Base-by-base conservation (phyloP, 257 asterid genomes). In the Eustoma russellianum region DNA sequence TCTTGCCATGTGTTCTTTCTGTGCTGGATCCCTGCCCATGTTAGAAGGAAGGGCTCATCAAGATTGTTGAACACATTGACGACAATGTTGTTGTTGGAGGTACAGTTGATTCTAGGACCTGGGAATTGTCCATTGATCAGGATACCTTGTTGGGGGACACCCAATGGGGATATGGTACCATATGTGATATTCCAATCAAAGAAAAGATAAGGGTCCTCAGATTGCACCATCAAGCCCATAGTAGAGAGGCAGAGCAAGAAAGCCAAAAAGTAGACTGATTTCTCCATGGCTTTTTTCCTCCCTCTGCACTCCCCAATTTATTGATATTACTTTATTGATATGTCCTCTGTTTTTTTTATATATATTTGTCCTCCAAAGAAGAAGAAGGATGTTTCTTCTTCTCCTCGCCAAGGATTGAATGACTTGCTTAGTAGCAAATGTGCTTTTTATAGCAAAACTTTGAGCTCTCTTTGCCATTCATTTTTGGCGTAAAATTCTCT, bases 1-100 rank as follows among this genome's bases (percentile, higher is more conserved):
- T 75, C 85, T 16, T 72, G 75, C 85, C 85, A 79, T 0, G 85
- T 71, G 56, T 79, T 75, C 55, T 75, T 79, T 56, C 85, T 72
- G 3, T 79, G 79, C 17, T 79, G 85, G 40, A 79, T 28, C 5
- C 82, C 85, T 2, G 15, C 52, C 73, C 70, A 79, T 0, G 75
- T 66, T 11, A 79, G 46, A 53, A 79, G 71, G 49, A 79, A 54
- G 0, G 85, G 85, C 76, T 79, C 85, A 17, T 79, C 82, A 5
- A 79, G 62, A 7, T 67, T 19, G 56, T 75, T 79, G 53, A 53
- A 62, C 2, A 79, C 72, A 13, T 79, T 79, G 46, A 79, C 71
- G 7, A 69, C 65, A 8, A 74, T 69, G 40, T 74, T 75, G 62
- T 74, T 78, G 68, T 78, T 78, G 43, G 85, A 72, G 7, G 85